Evolutionary conservation across 2,329 filamentous ascomycete genomes (phyloP).

Genomic region (Hortaea sp.): DNA sequence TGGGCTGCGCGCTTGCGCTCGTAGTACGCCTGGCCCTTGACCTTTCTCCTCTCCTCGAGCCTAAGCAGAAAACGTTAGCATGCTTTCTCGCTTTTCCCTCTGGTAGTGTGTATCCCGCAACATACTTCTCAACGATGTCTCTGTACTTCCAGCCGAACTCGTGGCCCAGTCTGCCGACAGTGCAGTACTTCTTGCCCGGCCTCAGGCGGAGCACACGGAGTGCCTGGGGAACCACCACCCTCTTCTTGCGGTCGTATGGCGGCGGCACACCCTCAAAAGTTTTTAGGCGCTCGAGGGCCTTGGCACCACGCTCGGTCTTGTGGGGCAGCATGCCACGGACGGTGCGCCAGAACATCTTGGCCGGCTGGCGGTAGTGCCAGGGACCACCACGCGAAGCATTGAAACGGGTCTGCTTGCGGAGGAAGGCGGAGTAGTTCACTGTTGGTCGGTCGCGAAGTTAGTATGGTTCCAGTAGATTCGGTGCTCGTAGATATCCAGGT

Average conservation of each 20-base stretch:
- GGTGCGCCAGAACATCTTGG: slow-evolving; percentile 99
- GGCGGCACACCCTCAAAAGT: slow-evolving; percentile 98
- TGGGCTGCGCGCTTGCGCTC: slow-evolving; percentile 97
- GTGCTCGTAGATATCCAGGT: neutral
- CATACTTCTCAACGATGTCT: slow-evolving; percentile 94
- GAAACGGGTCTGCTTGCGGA: slow-evolving; percentile 99
- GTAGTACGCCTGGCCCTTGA: slow-evolving; percentile 98
- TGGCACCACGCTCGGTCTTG: slow-evolving; percentile 97
- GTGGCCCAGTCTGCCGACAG: slow-evolving; percentile 91
- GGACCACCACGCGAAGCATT: slow-evolving; percentile 99
- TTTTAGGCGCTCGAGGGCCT: slow-evolving; percentile 97
- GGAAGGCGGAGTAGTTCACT: slow-evolving; percentile 99
- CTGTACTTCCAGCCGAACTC: slow-evolving; percentile 99
- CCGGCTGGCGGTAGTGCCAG: slow-evolving; percentile 99
- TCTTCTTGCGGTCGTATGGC: slow-evolving; percentile 99
- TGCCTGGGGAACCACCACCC: slow-evolving; percentile 97
- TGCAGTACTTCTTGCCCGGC: slow-evolving; percentile 99
- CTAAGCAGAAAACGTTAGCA: slow-evolving; percentile 40
- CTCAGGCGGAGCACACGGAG: slow-evolving; percentile 92
- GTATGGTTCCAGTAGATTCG: neutral
- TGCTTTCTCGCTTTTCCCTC: slow-evolving; percentile 3
- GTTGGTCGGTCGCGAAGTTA: slow-evolving; percentile 24
- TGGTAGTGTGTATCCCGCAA: slow-evolving; percentile 21
- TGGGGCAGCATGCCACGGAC: slow-evolving; percentile 99
- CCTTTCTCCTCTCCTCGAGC: slow-evolving; percentile 98